Evolutionary conservation across 2,329 filamentous ascomycete genomes (phyloP).

Genomic region (Ophiostoma pallidulum): DNA sequence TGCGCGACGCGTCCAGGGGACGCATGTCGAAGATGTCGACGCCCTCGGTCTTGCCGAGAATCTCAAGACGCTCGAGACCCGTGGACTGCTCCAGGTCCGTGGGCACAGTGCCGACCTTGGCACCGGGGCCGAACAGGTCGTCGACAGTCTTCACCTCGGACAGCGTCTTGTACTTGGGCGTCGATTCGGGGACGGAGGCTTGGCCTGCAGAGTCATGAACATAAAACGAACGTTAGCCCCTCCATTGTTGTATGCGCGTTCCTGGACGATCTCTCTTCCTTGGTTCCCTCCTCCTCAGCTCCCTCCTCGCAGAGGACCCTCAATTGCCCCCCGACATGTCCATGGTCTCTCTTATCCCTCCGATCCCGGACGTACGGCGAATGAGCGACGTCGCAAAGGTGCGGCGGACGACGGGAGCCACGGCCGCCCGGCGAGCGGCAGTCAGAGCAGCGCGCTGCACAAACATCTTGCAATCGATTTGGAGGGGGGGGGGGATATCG

Average conservation of each 20-base stretch:
- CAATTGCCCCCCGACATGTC: no score
- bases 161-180: slow-evolving; percentile 30
- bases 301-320: not conserved
- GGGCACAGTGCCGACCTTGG: slow-evolving; percentile 70
- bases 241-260: no score
- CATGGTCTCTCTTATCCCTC: not conserved
- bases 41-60: slow-evolving; percentile 98
- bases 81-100: slow-evolving; percentile 94
- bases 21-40: slow-evolving; percentile 98
- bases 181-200: slow-evolving; percentile 20
- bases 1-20: slow-evolving; percentile 82
- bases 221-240: no score
- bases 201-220: slow-evolving; percentile 21
- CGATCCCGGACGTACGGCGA: slow-evolving; percentile 45
- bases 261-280: no score
- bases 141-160: slow-evolving; percentile 66
- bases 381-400: slow-evolving; percentile 51
- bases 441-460: slow-evolving; percentile 53
- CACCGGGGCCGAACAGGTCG: slow-evolving; percentile 83
- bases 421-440: slow-evolving; percentile 51
- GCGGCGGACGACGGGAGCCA: slow-evolving; percentile 44
- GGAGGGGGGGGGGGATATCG: not conserved
- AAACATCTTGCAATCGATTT: slow-evolving; percentile 37
- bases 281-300: no score
- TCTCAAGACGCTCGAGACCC: slow-evolving; percentile 96